phyloP scores from a whole-genome alignment of 306 rosid species.

The Hylodesmum podocarpum region DNA sequence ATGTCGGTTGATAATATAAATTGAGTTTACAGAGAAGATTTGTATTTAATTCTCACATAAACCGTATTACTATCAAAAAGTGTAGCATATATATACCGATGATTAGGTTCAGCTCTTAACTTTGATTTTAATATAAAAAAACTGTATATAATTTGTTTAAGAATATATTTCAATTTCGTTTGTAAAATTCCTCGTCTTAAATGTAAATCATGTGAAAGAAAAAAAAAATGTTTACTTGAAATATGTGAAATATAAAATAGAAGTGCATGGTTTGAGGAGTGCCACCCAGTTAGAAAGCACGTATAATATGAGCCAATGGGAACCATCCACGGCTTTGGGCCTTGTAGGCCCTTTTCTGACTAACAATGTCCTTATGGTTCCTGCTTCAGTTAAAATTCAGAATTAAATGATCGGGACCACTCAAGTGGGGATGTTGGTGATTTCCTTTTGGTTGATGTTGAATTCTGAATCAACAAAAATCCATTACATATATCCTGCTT shows the following conservation, averaged over 20 bases:
- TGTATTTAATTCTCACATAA: too few relatives aligned
- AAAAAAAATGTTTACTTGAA: too few relatives aligned
- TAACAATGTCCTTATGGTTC: not conserved
- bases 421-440: not conserved
- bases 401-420: conserved; percentile 30
- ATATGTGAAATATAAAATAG: not conserved
- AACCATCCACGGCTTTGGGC: not conserved
- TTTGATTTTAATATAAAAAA: too few relatives aligned
- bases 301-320: not conserved
- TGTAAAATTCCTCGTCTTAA: too few relatives aligned
- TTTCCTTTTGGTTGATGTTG: conserved; percentile 28
- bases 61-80: too few relatives aligned
- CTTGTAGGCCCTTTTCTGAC: not conserved
- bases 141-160: too few relatives aligned
- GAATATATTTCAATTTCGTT: too few relatives aligned
- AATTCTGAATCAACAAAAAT: conserved; percentile 1
- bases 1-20: too few relatives aligned
- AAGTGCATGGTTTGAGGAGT: too few relatives aligned
- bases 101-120: too few relatives aligned
- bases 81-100: not conserved
- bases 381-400: not conserved
- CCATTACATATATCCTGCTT: not conserved
- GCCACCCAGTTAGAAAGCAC: not conserved
- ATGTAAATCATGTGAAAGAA: too few relatives aligned
- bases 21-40: too few relatives aligned